Conservation (phyloP, 2,329 filamentous ascomycete genomes). For the Talaromyces sp. region DNA sequence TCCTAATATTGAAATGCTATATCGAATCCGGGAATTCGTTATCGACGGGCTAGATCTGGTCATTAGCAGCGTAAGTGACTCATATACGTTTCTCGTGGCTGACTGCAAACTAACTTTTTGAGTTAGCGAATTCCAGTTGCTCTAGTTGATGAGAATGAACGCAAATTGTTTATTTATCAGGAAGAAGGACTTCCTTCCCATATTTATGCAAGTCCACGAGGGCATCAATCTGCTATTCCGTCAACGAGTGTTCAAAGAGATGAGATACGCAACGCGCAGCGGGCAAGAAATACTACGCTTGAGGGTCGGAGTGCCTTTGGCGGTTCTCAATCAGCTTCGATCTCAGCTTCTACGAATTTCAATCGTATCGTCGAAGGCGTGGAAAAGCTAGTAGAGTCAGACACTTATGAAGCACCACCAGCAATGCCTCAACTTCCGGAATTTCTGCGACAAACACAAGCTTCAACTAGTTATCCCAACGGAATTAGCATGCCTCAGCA, state of each 20-base stretch:
- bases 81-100: constrained; percentile 5
- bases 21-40: constrained; percentile 58
- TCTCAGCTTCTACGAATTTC: constrained; percentile 40
- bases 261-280: constrained; percentile 29
- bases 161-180: constrained; percentile 47
- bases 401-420: constrained; percentile 33
- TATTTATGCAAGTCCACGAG: constrained; percentile 43
- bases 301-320: constrained; percentile 32
- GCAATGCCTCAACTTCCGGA: constrained; percentile 23
- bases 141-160: constrained; percentile 42
- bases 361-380: constrained; percentile 37
- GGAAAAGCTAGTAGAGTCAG: constrained; percentile 36
- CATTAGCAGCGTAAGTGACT: constrained; percentile 39
- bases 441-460: constrained; percentile 19
- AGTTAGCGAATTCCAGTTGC: constrained; percentile 45
- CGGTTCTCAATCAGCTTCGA: constrained; percentile 46
- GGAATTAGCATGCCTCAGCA: constrained; percentile 2
- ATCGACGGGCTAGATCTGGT: constrained; percentile 57
- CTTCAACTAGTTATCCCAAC: not conserved
- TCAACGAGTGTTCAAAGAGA: constrained; percentile 39
- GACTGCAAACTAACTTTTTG: constrained; percentile 16
- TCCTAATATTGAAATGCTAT: constrained; percentile 61
- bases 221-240: constrained; percentile 37
- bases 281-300: constrained; percentile 21
- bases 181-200: constrained; percentile 50